phyloP scores from a whole-genome alignment of 768 basidiomycete species.

The Boletus rubroflammeus region DNA sequence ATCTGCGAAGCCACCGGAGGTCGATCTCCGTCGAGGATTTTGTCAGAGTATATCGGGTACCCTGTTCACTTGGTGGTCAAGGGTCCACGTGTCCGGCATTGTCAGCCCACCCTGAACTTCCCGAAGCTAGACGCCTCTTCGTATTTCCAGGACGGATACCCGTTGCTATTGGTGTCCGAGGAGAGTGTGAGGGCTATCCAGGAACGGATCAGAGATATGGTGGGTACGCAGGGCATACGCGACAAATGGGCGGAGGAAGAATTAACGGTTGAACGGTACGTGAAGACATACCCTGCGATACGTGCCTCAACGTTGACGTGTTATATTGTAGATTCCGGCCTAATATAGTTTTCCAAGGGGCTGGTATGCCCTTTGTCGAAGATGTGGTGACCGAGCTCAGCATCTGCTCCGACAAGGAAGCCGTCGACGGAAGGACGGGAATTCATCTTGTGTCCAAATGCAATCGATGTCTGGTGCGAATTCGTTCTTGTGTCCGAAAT shows the following conservation, averaged over 20 bases:
- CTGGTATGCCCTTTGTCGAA: conserved; percentile 65
- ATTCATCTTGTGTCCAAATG: conserved; percentile 62
- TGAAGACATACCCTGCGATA: not conserved
- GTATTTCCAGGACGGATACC: conserved; percentile 70
- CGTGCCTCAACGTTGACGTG: conserved; percentile 4
- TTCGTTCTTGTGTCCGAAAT: conserved; percentile 5
- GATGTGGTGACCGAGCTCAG: conserved; percentile 63
- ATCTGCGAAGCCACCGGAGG: conserved; percentile 47
- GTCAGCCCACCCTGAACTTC: conserved; percentile 49
- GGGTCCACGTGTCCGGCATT: conserved; percentile 51
- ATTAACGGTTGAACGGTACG: conserved; percentile 58
- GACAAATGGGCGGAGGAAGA: conserved; percentile 51
- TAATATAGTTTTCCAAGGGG: conserved; percentile 67
- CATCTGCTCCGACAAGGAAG: conserved; percentile 39
- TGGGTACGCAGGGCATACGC: conserved; percentile 45
- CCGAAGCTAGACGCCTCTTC: conserved; percentile 56
- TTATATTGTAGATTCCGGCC: conserved; percentile 59
- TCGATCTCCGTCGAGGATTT: conserved; percentile 47
- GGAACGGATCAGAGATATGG: conserved; percentile 42
- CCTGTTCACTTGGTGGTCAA: conserved; percentile 66
- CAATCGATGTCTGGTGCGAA: conserved; percentile 64
- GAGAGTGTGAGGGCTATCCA: conserved; percentile 58
- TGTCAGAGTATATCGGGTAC: conserved; percentile 60
- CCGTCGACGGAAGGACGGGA: conserved; percentile 12
- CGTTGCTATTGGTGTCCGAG: conserved; percentile 62